Percentiles rank a stretch among this genome's conserved stretches.
Evolutionary conservation across 805 yeast species (phyloP).

Genomic region (Suhomyces tanzawaensis): DNA sequence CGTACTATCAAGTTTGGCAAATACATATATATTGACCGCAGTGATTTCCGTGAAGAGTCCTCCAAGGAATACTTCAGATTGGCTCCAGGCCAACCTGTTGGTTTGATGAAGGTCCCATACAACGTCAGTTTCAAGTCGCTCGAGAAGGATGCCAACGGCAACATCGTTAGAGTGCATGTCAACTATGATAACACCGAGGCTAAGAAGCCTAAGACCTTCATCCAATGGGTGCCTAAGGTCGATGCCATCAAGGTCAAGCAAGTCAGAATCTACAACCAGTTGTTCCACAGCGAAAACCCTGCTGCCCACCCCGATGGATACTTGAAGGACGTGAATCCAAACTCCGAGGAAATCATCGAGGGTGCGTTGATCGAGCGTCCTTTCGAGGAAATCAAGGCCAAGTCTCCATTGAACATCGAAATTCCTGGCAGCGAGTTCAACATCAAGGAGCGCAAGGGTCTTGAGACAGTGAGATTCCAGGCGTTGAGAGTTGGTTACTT

Average conservation of each 20-base stretch:
- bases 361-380: conserved; percentile 76
- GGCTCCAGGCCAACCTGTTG: conserved; percentile 93
- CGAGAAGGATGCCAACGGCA: conserved; percentile 62
- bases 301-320: conserved; percentile 83
- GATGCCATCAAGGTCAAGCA: conserved; percentile 58
- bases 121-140: conserved; percentile 69
- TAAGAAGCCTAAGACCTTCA: conserved; percentile 89
- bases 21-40: conserved; percentile 77
- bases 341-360: conserved; percentile 66
- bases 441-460: conserved; percentile 62
- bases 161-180: conserved; percentile 68
- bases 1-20: conserved; percentile 75
- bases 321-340: conserved; percentile 76
- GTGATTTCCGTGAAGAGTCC: conserved; percentile 68
- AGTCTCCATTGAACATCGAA: conserved; percentile 73
- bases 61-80: conserved; percentile 82
- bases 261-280: conserved; percentile 81
- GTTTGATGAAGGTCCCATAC: conserved; percentile 86
- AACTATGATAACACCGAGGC: conserved; percentile 63
- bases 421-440: conserved; percentile 62
- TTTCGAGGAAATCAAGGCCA: conserved; percentile 60
- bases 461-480: conserved; percentile 93
- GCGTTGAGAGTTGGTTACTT: conserved; percentile 96
- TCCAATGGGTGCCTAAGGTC: conserved; percentile 91
- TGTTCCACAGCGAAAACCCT: conserved; percentile 91